Percentiles rank a stretch among this genome's conserved stretches.
These are phyloP conservation scores for Dunaliella primolecta DNA, from an alignment of 139 green algal genomes.

Conservation along the genomic window DNA sequence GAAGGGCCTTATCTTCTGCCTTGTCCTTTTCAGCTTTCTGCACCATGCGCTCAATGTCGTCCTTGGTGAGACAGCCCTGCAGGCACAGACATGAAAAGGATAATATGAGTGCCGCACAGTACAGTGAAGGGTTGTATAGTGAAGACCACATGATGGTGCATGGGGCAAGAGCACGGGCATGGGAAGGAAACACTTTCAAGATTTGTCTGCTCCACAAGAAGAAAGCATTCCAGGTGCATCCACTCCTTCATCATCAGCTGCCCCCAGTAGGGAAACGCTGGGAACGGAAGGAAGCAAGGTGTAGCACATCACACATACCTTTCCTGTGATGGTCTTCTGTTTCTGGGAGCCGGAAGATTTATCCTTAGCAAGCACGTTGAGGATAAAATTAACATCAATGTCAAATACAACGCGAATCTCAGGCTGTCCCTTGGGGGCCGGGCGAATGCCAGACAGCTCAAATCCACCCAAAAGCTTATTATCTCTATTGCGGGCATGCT, in stretches of 20 bases:
- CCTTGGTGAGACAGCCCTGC: too few species aligned
- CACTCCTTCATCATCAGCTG: too few species aligned
- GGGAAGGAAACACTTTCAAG: too few species aligned
- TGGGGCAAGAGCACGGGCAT: too few species aligned
- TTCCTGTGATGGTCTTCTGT: conserved; percentile 87
- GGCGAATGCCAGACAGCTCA: conserved; percentile 90
- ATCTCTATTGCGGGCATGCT: conserved; percentile 78
- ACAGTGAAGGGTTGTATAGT: too few species aligned
- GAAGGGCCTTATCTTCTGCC: conserved; percentile 18
- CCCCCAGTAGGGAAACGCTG: too few species aligned
- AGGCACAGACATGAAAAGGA: too few species aligned
- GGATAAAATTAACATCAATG: conserved; percentile 95
- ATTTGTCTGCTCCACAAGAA: too few species aligned
- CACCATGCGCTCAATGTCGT: conserved; percentile 63
- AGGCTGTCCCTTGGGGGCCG: conserved; percentile 89
- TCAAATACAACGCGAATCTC: conserved; percentile 91
- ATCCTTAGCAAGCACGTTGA: conserved; percentile 94
- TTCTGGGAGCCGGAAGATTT: conserved; percentile 77
- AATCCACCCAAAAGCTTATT: conserved; percentile 96
- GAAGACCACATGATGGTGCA: too few species aligned
- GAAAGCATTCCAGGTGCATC: too few species aligned
- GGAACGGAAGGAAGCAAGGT: too few species aligned
- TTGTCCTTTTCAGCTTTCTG: conserved; percentile 27
- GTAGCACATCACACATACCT: conserved; percentile 68
- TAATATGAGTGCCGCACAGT: too few species aligned